Percentiles rank a stretch among this genome's conserved stretches.
phyloP scores from a whole-genome alignment of 2,329 filamentous ascomycete species.

The Chaetomium olivaceum region DNA sequence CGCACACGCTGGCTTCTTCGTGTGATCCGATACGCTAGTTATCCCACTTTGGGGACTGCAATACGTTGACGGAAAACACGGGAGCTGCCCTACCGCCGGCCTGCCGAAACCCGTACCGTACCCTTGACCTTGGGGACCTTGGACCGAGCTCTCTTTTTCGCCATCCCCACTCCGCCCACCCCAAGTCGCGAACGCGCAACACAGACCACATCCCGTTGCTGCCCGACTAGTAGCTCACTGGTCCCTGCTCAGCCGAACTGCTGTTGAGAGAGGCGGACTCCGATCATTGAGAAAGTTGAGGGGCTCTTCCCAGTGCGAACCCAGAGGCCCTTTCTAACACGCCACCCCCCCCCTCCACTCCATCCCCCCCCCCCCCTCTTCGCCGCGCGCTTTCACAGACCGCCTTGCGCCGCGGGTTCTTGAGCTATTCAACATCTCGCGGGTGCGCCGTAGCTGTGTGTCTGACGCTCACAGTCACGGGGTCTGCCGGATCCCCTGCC shows the following conservation, averaged over 20 bases:
- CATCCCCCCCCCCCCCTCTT: conserved; percentile 12
- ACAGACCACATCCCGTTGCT: conserved; percentile 28
- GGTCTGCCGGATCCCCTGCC: conserved; percentile 19
- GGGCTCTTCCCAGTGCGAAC: conserved; percentile 7
- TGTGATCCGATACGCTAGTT: conserved; percentile 10
- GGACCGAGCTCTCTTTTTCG: conserved; percentile 25
- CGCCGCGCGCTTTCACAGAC: conserved; percentile 17
- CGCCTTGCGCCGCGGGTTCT: conserved; percentile 16
- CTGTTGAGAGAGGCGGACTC: conserved; percentile 15
- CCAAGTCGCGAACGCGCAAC: conserved; percentile 20
- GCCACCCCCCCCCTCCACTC: conserved; percentile 6
- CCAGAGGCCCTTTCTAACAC: conserved; percentile 14
- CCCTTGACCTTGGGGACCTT: conserved; percentile 18
- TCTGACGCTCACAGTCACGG: conserved; percentile 23
- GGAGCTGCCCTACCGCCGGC: conserved; percentile 20
- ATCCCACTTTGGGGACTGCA: not conserved
- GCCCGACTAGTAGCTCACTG: conserved; percentile 28
- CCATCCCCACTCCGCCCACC: conserved; percentile 26
- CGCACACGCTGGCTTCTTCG: conserved; percentile 17
- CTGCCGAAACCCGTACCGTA: conserved; percentile 26
- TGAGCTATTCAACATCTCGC: conserved; percentile 5
- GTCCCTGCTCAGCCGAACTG: conserved; percentile 21
- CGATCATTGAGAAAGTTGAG: conserved; percentile 16
- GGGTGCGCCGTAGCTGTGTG: not conserved
- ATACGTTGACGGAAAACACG: not conserved